These are phyloP conservation scores for Globisporangium spiculum DNA, from an alignment of 352 stramenopile genomes.

Conservation along the genomic window DNA sequence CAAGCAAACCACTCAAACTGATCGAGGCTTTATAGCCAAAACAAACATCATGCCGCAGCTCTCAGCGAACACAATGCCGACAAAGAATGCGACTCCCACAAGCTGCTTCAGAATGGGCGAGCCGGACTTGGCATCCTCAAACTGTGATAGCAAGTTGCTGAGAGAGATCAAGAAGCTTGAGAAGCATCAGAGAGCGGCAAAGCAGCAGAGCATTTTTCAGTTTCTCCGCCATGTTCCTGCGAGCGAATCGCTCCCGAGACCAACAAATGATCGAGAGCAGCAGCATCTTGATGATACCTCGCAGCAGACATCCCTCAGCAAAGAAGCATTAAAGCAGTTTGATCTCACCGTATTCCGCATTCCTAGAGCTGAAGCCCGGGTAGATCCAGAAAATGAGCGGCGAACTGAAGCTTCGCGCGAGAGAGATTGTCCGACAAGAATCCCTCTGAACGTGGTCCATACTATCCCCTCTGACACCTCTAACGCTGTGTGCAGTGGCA, in stretches of 20 bases:
- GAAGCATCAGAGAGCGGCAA: constrained; percentile 38
- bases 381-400: neutral
- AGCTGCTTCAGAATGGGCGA: neutral
- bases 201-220: constrained; percentile 40
- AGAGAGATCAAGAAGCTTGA: constrained; percentile 50
- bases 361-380: neutral
- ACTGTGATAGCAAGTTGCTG: constrained; percentile 37
- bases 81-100: neutral
- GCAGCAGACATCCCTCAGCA: neutral
- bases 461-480: neutral
- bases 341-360: neutral
- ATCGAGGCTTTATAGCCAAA: neutral
- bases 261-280: neutral
- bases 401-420: neutral
- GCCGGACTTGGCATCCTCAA: neutral
- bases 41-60: neutral
- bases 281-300: neutral
- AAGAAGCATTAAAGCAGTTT: neutral
- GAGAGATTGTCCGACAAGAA: neutral
- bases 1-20: neutral
- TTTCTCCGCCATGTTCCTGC: constrained; percentile 22
- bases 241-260: neutral
- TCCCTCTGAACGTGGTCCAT: neutral
- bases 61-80: neutral
- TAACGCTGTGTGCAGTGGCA: no score